Conservation (phyloP, 1,284 basidiomycete genomes). For the Mycena citricolor region DNA sequence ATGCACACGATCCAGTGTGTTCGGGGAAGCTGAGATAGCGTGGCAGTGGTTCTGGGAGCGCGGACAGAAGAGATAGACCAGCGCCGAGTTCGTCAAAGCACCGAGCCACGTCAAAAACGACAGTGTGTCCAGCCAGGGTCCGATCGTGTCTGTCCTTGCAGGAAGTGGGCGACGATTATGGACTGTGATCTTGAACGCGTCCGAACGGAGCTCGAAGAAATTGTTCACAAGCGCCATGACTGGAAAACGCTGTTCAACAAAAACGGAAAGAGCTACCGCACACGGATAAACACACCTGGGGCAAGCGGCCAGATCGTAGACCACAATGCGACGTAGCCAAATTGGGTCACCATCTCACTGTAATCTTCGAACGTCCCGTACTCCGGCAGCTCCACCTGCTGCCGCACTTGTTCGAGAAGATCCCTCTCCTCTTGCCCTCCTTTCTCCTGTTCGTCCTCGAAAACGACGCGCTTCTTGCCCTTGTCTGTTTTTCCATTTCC, state of each 20-base stretch:
- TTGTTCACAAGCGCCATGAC: slow-evolving; percentile 83
- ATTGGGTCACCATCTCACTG: slow-evolving; percentile 94
- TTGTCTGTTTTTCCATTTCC: slow-evolving; percentile 28
- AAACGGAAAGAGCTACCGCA: slow-evolving; percentile 15
- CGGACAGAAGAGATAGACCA: slow-evolving; percentile 81
- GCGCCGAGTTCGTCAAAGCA: slow-evolving; percentile 80
- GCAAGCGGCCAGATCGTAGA: slow-evolving; percentile 94
- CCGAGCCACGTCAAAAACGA: slow-evolving; percentile 88
- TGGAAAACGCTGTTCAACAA: slow-evolving; percentile 27
- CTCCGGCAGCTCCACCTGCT: slow-evolving; percentile 78
- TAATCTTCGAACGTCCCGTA: slow-evolving; percentile 87
- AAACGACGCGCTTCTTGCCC: slow-evolving; percentile 69
- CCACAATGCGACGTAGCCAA: slow-evolving; percentile 92
- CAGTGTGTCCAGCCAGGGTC: slow-evolving; percentile 90
- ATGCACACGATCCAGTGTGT: slow-evolving; percentile 22
- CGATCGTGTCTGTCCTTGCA: slow-evolving; percentile 84
- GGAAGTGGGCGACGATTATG: slow-evolving; percentile 88
- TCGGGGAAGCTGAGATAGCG: slow-evolving; percentile 6
- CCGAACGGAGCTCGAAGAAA: slow-evolving; percentile 87
- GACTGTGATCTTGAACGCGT: slow-evolving; percentile 92
- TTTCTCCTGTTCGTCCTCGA: slow-evolving; percentile 65
- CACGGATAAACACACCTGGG: slow-evolving; percentile 55
- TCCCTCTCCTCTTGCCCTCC: slow-evolving; percentile 63
- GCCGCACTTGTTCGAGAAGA: slow-evolving; percentile 75
- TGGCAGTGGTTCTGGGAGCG: slow-evolving; percentile 17